Conservation (phyloP, 768 basidiomycete species). For the Phylloporus scabripes region DNA sequence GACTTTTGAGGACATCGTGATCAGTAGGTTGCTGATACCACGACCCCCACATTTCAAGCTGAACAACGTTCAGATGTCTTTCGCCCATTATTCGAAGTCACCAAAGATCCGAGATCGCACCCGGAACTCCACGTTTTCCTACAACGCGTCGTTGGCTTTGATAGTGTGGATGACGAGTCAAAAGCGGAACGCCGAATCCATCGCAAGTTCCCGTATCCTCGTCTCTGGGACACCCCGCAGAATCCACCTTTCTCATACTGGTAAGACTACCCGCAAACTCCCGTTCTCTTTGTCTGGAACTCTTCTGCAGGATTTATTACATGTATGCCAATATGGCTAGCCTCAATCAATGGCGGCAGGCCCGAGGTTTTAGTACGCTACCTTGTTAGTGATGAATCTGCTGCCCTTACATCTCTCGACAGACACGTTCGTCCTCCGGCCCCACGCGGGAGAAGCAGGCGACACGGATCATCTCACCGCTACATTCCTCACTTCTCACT, state of each 20-base stretch:
- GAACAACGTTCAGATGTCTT: conserved; percentile 66
- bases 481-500: conserved; percentile 93
- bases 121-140: conserved; percentile 95
- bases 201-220: conserved; percentile 90
- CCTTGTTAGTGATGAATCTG: conserved; percentile 1
- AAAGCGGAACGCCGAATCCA: conserved; percentile 89
- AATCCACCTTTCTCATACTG: conserved; percentile 96
- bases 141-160: conserved; percentile 93
- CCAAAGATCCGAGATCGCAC: conserved; percentile 81
- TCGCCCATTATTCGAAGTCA: conserved; percentile 91
- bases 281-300: conserved; percentile 4
- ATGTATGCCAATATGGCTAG: conserved; percentile 97
- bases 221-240: conserved; percentile 81
- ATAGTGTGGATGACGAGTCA: conserved; percentile 98
- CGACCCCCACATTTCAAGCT: background rate
- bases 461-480: conserved; percentile 97
- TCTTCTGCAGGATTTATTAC: conserved; percentile 75
- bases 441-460: conserved; percentile 96
- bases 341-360: conserved; percentile 86
- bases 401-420: background rate
- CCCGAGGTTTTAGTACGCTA: conserved; percentile 83
- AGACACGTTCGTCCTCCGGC: conserved; percentile 97
- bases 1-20: conserved; percentile 88
- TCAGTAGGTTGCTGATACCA: conserved; percentile 51
- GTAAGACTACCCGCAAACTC: conserved; percentile 37